Base-by-base conservation (phyloP, 129 eudicot genomes). In the Flaveria trinervia region DNA sequence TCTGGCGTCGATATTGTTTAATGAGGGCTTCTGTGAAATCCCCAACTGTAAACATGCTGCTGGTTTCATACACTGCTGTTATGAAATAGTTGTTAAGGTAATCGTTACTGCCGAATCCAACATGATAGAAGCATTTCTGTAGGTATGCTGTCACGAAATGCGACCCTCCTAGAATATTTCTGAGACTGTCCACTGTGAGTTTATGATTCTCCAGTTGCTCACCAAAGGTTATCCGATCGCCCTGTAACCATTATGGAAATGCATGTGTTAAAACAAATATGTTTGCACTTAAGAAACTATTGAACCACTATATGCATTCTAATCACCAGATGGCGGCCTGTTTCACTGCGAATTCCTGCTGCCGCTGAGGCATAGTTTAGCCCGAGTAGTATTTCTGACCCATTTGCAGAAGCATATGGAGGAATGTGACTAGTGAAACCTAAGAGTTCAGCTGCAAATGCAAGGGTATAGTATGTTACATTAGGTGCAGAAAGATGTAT, bases 61-160 rank as follows among this genome's bases (percentile, higher is more conserved):
- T 81, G 1, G 85, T 77, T 41, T 62, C 65, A 61, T 85, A 85
- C 1, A 30, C 22, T 3, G 78, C 46, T 13, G 83, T 76, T 55
- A 85, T 41, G 57, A 81, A 85, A 71, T 85, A 85, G 79, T 85
- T 85, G 72, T 85, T 85, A 16, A 85, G 68, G 81, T 85, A 85
- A 71, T 85, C 88, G 41, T 81, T 85, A 75, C 77, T 84, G 39
- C 88, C 88, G 3, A 84, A 72, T 50, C 80, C 85, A 1, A 84
- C 10, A 2, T 75, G 56, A 57, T 85, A 85, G 23, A 85, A 30
- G 67, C 86, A 85, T 68, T 78, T 85, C 4, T 62, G 57, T 61
- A 85, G 83, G 65, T 81, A 48, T 3, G 13, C 44, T n/a, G 54
- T 55, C 28, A 76, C 83, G 28, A 70, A 72, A 13, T 44, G 72